Evolutionary conservation across 768 basidiomycete species (phyloP), one percentile per base, ranked within the genome.

Genomic region (Obba rivulosa): DNA sequence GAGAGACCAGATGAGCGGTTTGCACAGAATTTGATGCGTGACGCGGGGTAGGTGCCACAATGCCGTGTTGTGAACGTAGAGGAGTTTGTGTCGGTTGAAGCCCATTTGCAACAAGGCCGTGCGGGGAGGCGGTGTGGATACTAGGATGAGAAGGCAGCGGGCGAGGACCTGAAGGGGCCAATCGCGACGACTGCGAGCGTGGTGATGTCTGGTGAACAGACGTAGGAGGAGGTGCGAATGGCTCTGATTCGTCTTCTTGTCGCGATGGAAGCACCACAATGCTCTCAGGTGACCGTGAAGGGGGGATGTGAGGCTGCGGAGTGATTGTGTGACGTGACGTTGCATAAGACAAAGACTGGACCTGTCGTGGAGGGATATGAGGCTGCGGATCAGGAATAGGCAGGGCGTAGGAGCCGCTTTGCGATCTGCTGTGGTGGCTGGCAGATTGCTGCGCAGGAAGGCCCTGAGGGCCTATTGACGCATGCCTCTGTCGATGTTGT

Each of bases 21-120:
- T 66, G 59, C 21, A 43, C 57, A 16, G 62, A 53, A 20, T 61
- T 54, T 41, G 58, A 51, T 11, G 51, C 47, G 44, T 52, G 62
- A n/a, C 54, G 63, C 5, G 68, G 68, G 18, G 66, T 60, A 35
- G 68, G 62, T 2, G 69, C 60, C n/a, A 64, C 43, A 23, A 65
- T 58, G 5, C 59, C 57, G 61, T 64, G 36, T 66, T 65, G 51
- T 54, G 62, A 59, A 46, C 36, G 34, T 25, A 22, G 22, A 48
- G 50, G 44, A 43, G 51, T 34, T 36, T 51, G 51, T 43, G 49
- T 43, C 18, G 22, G 40, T 23, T 49, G 57, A 8, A 55, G 40
- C 24, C 48, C 53, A 53, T 47, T 45, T 44, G 52, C 5, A 13
- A 5, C 28, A 13, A 5, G 28, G 28, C 13, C 13, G 5, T 41